Conservation (phyloP, 2,329 filamentous ascomycete genomes). For the Colletotrichum gloeosporioides region DNA sequence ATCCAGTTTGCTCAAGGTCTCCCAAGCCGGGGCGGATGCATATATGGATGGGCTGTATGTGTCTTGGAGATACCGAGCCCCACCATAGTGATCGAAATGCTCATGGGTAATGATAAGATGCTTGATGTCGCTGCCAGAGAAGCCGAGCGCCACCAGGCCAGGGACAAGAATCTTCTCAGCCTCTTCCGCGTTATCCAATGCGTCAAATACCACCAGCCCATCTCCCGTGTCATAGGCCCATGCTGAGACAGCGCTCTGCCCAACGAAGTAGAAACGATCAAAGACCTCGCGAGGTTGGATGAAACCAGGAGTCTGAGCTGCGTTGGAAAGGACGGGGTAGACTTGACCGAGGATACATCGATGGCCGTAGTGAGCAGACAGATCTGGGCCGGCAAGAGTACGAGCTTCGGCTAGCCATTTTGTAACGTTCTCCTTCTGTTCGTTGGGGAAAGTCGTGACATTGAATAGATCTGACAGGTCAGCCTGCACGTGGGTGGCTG, state of each 20-base stretch:
- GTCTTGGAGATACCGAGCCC: conserved; percentile 28
- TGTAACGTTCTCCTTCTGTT: conserved; percentile 11
- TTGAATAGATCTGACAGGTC: background rate
- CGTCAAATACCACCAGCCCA: conserved; percentile 22
- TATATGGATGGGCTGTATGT: conserved; percentile 24
- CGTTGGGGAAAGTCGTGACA: conserved; percentile 3
- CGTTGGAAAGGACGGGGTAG: background rate
- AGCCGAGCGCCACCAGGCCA: conserved; percentile 23
- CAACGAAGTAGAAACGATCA: conserved; percentile 28
- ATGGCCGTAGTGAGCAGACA: conserved; percentile 1
- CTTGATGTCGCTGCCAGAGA: conserved; percentile 30
- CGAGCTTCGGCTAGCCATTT: background rate
- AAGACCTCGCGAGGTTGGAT: conserved; percentile 24
- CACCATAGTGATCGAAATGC: conserved; percentile 33
- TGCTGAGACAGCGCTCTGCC: conserved; percentile 25
- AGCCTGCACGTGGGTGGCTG: background rate
- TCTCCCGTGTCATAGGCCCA: conserved; percentile 32
- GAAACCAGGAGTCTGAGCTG: conserved; percentile 16
- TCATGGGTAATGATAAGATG: conserved; percentile 32
- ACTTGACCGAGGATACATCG: conserved; percentile 12
- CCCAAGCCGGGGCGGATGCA: conserved; percentile 22
- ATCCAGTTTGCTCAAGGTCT: background rate
- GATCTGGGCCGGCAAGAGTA: background rate
- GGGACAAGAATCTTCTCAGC: conserved; percentile 10
- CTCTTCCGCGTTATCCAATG: background rate